These are phyloP conservation scores for Viridothelium virens DNA, from an alignment of 495 filamentous ascomycete genomes.

Conservation along the genomic window DNA sequence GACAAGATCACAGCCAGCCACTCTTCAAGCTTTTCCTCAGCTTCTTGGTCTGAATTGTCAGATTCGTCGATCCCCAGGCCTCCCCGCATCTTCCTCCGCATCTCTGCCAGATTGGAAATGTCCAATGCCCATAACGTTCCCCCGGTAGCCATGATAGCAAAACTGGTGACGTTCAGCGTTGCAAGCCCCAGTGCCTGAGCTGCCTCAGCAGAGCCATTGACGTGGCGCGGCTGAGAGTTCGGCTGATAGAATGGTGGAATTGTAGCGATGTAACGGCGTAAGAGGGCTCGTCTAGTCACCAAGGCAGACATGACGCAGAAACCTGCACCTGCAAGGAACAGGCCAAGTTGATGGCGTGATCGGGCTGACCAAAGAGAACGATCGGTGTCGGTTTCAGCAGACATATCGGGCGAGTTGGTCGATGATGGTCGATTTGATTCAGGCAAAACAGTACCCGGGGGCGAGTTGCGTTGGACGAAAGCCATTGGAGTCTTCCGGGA, in stretches of 20 bases:
- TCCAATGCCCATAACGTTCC: conserved; percentile 63
- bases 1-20: conserved; percentile 59
- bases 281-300: conserved; percentile 61
- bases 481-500: background rate
- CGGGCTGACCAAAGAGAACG: conserved; percentile 34
- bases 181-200: conserved; percentile 75
- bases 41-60: conserved; percentile 45
- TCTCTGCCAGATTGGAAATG: conserved; percentile 61
- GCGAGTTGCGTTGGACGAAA: background rate
- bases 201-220: conserved; percentile 54
- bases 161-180: conserved; percentile 66
- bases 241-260: conserved; percentile 60
- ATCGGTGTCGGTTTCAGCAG: background rate
- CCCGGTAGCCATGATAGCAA: conserved; percentile 60
- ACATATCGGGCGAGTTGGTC: background rate
- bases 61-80: conserved; percentile 42
- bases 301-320: conserved; percentile 62
- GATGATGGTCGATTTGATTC: background rate
- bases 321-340: conserved; percentile 63
- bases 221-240: conserved; percentile 27
- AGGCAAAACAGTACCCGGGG: background rate
- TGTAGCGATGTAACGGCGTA: conserved; percentile 44
- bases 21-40: conserved; percentile 55
- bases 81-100: conserved; percentile 48
- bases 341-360: conserved; percentile 44